Evolutionary conservation across 2,329 filamentous ascomycete genomes (phyloP), one percentile per base, ranked within the genome.

Genomic region (Cladophialophora exuberans): DNA sequence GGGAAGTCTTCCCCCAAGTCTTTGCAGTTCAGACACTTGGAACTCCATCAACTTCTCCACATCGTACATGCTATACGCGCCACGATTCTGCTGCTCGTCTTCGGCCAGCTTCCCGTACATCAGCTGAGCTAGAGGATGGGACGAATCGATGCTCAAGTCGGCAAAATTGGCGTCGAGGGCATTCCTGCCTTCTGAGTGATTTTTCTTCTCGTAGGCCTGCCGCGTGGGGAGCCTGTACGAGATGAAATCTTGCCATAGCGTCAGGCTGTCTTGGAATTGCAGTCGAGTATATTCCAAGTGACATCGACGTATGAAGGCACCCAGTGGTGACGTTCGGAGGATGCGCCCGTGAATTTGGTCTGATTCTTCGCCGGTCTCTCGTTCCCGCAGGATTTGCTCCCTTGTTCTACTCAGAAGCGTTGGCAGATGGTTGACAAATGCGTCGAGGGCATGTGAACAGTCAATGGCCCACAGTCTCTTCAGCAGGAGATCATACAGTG

Each of bases 401-500:
- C 81, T 83, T 13, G 82, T 80, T 66, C 83, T 86, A 52, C 77
- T 78, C 44, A 94, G 71, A 26, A 89, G 72, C 20, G 72, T 70
- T 3, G 76, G 72, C 13, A 88, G 77, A 18, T 75, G 75, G 25
- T 81, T 79, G 66, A 96, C 89, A 69, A 96, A 93, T 1, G 78
- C 76, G 66, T 92, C 84, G n/a, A 97, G 74, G 0, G 85, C 83
- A 72, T 97, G 84, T 9, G 95, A 81, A 17, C 88, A 93, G 67
- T 92, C 85, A 62, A 97, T 83, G 13, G 81, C 79, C 93, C 94
- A 97, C 20, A 97, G 76, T 60, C 85, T 87, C 52, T 83, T 82
- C 10, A 97, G 79, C 53, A 97, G 89, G 2, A 88, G 76, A 67
- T 97, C 91, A 84, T 92, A 94, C n/a, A 97, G 74, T n/a, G 83